Percentiles rank a stretch among this genome's conserved stretches.
phyloP scores from a whole-genome alignment of 805 yeast species.

The Sugiyamaella lignohabitans region DNA sequence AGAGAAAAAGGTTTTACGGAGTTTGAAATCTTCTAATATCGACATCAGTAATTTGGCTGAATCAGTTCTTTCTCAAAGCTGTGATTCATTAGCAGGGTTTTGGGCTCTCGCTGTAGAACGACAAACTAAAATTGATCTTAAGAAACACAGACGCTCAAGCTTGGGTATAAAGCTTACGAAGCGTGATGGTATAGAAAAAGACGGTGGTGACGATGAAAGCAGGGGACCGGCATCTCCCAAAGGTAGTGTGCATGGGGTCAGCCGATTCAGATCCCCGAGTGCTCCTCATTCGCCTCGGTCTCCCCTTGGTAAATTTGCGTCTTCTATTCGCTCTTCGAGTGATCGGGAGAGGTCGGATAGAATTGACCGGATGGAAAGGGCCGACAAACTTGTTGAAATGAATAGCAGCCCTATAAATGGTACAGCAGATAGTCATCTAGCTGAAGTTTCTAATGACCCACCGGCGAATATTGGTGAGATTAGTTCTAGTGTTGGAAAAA shows the following conservation, averaged over 20 bases:
- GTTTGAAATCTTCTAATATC: conserved; percentile 53
- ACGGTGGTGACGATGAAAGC: no score
- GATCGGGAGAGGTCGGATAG: background rate
- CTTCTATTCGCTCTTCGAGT: conserved; percentile 7
- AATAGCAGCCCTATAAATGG: no score
- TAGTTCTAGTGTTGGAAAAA: no score
- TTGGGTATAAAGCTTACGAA: conserved; percentile 6
- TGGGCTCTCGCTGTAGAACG: conserved; percentile 63
- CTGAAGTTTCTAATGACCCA: background rate
- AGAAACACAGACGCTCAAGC: background rate
- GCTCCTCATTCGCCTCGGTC: conserved; percentile 5
- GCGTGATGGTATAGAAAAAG: background rate
- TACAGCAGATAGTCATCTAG: background rate
- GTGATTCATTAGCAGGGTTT: conserved; percentile 68
- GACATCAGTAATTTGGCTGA: conserved; percentile 54
- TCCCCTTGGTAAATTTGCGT: conserved; percentile 9
- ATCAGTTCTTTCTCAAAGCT: conserved; percentile 50
- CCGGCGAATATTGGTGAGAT: no score
- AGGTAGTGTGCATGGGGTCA: background rate
- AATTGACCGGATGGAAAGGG: background rate
- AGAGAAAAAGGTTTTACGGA: conserved; percentile 58
- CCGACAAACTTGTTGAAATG: no score
- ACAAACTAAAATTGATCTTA: conserved; percentile 29
- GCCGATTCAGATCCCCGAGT: background rate
- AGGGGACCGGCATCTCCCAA: no score